Evolutionary conservation across 139 green algal genomes (phyloP).

Genomic region (Pleodorina starrii): DNA sequence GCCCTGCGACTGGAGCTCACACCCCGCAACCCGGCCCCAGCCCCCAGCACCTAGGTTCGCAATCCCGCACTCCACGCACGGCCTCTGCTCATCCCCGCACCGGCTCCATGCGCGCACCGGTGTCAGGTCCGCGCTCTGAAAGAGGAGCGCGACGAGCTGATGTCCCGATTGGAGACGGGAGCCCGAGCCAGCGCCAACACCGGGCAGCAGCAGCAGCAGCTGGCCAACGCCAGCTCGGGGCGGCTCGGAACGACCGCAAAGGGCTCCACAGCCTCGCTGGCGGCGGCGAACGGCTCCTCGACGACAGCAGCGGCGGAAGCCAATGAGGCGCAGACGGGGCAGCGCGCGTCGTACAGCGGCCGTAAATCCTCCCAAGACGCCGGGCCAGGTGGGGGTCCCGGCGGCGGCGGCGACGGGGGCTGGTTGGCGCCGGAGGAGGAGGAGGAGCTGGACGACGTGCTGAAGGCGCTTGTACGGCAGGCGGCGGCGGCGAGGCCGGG

Average conservation of each 20-base stretch:
- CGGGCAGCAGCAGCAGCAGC: too few relatives aligned
- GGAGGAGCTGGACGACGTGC: slow-evolving; percentile 23
- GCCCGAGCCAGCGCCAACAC: not conserved
- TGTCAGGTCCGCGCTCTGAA: slow-evolving; percentile 17
- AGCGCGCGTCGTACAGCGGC: not conserved
- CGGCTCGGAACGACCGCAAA: not conserved
- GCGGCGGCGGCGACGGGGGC: not conserved
- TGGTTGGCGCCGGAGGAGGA: slow-evolving; percentile 5
- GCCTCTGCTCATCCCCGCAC: too few relatives aligned
- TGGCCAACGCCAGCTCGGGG: not conserved
- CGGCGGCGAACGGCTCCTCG: too few relatives aligned
- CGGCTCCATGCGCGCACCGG: too few relatives aligned
- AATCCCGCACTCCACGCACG: too few relatives aligned
- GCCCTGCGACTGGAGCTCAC: too few relatives aligned
- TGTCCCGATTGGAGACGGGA: slow-evolving; percentile 35
- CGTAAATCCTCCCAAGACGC: not conserved
- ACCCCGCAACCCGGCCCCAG: too few relatives aligned
- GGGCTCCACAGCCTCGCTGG: not conserved
- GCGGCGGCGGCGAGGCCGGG: not conserved
- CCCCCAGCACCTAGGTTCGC: too few relatives aligned
- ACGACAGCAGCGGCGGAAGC: not conserved
- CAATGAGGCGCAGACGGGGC: not conserved
- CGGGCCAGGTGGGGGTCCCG: not conserved
- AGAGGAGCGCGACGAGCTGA: slow-evolving; percentile 53
- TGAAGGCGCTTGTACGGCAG: slow-evolving; percentile 21